Conservation (phyloP, 768 basidiomycete species). For the Phylloporus rhodoxanthus region DNA sequence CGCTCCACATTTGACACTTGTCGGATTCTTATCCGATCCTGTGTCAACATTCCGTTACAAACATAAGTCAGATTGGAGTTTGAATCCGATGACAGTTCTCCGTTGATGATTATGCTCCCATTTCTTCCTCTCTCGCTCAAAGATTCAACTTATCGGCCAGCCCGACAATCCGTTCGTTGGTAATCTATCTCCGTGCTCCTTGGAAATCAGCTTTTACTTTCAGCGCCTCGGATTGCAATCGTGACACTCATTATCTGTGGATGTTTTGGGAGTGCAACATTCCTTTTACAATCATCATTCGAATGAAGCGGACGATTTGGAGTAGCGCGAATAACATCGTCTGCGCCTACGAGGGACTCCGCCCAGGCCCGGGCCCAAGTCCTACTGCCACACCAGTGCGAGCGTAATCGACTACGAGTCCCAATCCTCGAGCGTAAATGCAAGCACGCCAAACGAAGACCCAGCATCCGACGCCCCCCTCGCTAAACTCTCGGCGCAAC, state of each 20-base stretch:
- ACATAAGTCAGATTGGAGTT: too few species aligned
- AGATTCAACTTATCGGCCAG: not conserved
- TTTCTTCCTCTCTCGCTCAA: slow-evolving; percentile 2
- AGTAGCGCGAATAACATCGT: too few species aligned
- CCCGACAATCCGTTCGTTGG: not conserved
- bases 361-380: too few species aligned
- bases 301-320: not conserved
- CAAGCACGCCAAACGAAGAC: slow-evolving; percentile 61
- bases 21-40: too few species aligned
- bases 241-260: too few species aligned
- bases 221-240: not conserved
- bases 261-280: not conserved
- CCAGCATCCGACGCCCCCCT: slow-evolving; percentile 55
- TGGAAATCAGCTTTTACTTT: not conserved
- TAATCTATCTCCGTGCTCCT: not conserved
- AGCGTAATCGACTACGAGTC: slow-evolving; percentile 32
- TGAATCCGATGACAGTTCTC: not conserved
- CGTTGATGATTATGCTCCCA: not conserved
- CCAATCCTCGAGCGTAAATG: slow-evolving; percentile 79
- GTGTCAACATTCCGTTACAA: too few species aligned
- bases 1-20: not conserved
- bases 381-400: too few species aligned
- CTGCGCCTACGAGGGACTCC: too few species aligned
- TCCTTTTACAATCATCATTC: not conserved
- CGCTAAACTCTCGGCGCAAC: slow-evolving; percentile 66